Evolutionary conservation across 2,329 filamentous ascomycete genomes (phyloP).

Genomic region (Curvularia spicifera): DNA sequence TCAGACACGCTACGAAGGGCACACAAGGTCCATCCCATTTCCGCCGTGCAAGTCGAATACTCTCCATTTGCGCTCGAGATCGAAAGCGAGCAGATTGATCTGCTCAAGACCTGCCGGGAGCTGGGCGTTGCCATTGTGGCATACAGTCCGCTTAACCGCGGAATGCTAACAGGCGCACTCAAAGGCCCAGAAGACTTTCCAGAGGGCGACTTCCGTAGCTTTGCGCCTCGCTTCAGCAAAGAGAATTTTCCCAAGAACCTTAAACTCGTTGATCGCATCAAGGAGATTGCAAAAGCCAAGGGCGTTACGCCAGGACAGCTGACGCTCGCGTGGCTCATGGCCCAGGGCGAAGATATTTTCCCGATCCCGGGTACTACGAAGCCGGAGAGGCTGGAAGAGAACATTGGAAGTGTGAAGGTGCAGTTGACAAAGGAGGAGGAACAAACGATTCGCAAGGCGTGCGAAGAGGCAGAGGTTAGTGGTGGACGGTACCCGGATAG

Average conservation of each 20-base stretch:
- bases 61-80: constrained; percentile 57
- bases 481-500: constrained; percentile 51
- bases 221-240: constrained; percentile 51
- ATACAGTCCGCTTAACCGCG: constrained; percentile 49
- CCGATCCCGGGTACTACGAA: constrained; percentile 61
- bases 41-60: constrained; percentile 61
- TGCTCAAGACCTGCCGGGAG: constrained; percentile 53
- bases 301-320: constrained; percentile 64
- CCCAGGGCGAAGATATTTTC: constrained; percentile 58
- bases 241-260: constrained; percentile 51
- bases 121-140: constrained; percentile 52
- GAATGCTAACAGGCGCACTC: constrained; percentile 38
- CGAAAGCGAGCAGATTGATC: constrained; percentile 47
- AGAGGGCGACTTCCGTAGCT: constrained; percentile 32
- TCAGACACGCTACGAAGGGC: constrained; percentile 58
- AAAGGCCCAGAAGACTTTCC: constrained; percentile 55
- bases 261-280: constrained; percentile 42
- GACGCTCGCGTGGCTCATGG: constrained; percentile 53
- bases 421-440: constrained; percentile 40
- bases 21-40: constrained; percentile 54
- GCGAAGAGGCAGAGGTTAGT: constrained; percentile 51
- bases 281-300: constrained; percentile 53
- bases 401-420: constrained; percentile 36
- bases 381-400: constrained; percentile 41
- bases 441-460: constrained; percentile 35